A percentile compares a stretch with the other conserved stretches of the same genome.
These are phyloP conservation scores for Rhodotorula sp. DNA, from an alignment of 1,284 basidiomycete genomes.

Conservation along the genomic window DNA sequence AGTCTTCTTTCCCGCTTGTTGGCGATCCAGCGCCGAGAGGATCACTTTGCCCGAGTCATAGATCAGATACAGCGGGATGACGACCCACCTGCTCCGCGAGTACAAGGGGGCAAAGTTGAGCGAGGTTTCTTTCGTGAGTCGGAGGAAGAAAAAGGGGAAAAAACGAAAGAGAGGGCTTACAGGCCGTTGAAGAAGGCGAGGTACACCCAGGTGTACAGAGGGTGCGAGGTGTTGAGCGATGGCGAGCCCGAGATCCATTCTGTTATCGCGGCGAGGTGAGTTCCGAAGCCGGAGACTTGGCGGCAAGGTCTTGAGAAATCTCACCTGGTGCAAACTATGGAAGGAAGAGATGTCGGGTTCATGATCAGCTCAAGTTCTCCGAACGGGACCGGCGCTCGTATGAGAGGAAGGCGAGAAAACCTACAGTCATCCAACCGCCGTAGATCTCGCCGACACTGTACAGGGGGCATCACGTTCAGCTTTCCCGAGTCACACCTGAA, in stretches of 20 bases:
- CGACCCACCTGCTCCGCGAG: slow-evolving; percentile 62
- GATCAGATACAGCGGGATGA: slow-evolving; percentile 70
- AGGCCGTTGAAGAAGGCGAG: slow-evolving; percentile 38
- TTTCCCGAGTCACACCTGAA: not conserved
- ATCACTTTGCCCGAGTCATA: slow-evolving; percentile 23
- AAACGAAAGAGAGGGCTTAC: slow-evolving; percentile 10
- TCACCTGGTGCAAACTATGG: not conserved
- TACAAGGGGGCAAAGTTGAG: not conserved
- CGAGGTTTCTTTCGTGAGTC: too few species aligned
- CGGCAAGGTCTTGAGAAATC: not conserved
- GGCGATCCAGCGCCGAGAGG: not conserved
- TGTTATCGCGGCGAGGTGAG: not conserved
- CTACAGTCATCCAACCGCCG: slow-evolving; percentile 64
- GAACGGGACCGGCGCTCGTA: too few species aligned
- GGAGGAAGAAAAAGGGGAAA: not conserved
- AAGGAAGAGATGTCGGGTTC: not conserved
- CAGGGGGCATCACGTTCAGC: too few species aligned
- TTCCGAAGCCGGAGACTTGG: not conserved
- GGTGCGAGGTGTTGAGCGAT: slow-evolving; percentile 66
- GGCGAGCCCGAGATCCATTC: slow-evolving; percentile 74
- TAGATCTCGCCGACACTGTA: slow-evolving; percentile 19
- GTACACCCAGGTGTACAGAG: slow-evolving; percentile 52
- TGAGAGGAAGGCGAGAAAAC: not conserved
- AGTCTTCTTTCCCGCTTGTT: not conserved
- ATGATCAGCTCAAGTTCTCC: too few species aligned